Conservation (phyloP, 805 yeast genomes). For the Yarrowia osloensis region DNA sequence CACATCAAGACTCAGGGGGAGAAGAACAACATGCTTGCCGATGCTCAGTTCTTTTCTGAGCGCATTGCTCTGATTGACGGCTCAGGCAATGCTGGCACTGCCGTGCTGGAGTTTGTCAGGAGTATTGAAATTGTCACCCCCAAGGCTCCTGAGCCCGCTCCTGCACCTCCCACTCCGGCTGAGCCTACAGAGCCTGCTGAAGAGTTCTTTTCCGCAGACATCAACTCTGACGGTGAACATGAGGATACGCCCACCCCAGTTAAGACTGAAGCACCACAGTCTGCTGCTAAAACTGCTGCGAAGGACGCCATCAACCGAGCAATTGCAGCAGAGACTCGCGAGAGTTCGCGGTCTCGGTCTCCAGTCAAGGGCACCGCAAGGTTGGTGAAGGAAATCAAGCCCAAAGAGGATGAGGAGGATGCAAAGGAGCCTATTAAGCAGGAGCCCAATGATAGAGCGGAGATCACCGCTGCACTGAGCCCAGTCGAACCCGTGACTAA, state of each 20-base stretch:
- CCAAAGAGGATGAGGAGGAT: constrained; percentile 40
- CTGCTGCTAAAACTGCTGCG: not conserved
- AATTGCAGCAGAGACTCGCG: constrained; percentile 15
- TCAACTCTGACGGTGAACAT: constrained; percentile 24
- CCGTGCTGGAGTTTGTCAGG: constrained; percentile 10
- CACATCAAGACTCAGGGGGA: constrained; percentile 37
- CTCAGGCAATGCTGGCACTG: constrained; percentile 32
- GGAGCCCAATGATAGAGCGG: constrained; percentile 33
- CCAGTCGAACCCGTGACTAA: not conserved
- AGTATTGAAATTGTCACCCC: constrained; percentile 16
- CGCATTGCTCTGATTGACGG: constrained; percentile 55
- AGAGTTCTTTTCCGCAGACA: constrained; percentile 24
- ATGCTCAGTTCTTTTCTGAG: constrained; percentile 64
- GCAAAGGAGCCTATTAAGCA: constrained; percentile 28
- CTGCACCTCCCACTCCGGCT: not conserved
- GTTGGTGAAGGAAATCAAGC: not conserved
- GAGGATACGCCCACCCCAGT: not conserved
- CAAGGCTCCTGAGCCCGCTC: not conserved
- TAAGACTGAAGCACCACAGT: not conserved
- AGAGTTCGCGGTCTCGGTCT: not conserved
- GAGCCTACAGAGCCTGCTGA: constrained; percentile 8
- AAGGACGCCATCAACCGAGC: constrained; percentile 11
- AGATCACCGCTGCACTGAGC: not conserved
- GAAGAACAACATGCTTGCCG: constrained; percentile 54
- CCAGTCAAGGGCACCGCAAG: not conserved